Evolutionary conservation across 805 yeast genomes (phyloP).

Genomic region (Scheffersomyces coipomensis): DNA sequence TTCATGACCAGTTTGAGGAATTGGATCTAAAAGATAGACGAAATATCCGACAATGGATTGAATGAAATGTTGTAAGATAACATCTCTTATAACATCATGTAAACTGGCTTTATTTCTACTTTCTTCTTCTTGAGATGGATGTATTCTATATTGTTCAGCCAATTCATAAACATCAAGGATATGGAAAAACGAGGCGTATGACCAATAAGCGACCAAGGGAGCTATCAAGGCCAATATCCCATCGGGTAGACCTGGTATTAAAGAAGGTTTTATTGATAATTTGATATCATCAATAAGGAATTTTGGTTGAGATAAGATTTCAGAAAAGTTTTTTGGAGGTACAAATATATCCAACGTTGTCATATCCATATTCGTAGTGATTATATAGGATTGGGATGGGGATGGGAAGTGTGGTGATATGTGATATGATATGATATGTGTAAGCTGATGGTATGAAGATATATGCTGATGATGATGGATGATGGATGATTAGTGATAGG

Average conservation of each 20-base stretch:
- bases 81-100: conserved; percentile 74
- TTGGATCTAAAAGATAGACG: conserved; percentile 56
- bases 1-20: conserved; percentile 53
- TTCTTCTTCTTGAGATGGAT: conserved; percentile 83
- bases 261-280: conserved; percentile 3
- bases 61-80: conserved; percentile 76
- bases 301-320: conserved; percentile 10
- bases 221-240: conserved; percentile 65
- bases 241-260: conserved; percentile 63
- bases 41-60: conserved; percentile 71
- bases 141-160: conserved; percentile 84
- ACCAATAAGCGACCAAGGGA: conserved; percentile 87
- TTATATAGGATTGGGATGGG: too few species aligned
- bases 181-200: conserved; percentile 69
- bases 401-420: too few species aligned
- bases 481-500: too few species aligned
- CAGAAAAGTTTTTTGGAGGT: conserved; percentile 15
- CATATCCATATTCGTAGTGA: too few species aligned
- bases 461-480: too few species aligned
- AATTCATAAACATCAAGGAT: conserved; percentile 69
- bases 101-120: conserved; percentile 73
- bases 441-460: too few species aligned
- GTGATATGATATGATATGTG: too few species aligned
- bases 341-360: not conserved
- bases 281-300: conserved; percentile 4